Conservation (phyloP, 2,329 filamentous ascomycete genomes). For the Stagonosporopsis tanaceti region DNA sequence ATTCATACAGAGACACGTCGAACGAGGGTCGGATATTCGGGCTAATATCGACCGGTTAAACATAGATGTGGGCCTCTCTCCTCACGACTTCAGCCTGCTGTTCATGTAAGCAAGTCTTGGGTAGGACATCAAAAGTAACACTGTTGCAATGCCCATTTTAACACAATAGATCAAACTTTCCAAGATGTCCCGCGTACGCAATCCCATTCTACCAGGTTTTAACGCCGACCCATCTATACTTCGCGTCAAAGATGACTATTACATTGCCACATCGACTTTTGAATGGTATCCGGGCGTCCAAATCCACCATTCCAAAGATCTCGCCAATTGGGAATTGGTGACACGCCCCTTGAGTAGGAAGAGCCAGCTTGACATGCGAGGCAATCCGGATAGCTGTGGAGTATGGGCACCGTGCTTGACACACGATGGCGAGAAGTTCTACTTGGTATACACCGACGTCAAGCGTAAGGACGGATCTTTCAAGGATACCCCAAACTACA, state of each 20-base stretch:
- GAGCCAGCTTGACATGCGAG: constrained; percentile 62
- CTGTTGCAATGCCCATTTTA: neutral
- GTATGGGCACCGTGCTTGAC: constrained; percentile 72
- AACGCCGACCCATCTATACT: constrained; percentile 69
- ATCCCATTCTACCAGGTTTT: constrained; percentile 67
- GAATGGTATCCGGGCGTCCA: constrained; percentile 69
- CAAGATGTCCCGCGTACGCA: constrained; percentile 45
- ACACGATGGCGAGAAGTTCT: constrained; percentile 68
- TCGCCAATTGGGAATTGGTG: constrained; percentile 63
- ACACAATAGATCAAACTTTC: neutral
- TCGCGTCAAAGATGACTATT: constrained; percentile 61
- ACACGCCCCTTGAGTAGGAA: constrained; percentile 61
- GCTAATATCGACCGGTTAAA: constrained; percentile 19
- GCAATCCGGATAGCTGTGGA: constrained; percentile 61
- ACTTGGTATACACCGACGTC: constrained; percentile 71
- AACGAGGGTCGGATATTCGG: constrained; percentile 4
- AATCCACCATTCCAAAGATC: constrained; percentile 65
- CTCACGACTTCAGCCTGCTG: constrained; percentile 21
- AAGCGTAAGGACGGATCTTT: constrained; percentile 73
- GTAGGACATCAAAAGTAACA: constrained; percentile 4
- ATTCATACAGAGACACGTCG: too few species aligned
- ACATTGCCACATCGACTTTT: constrained; percentile 68
- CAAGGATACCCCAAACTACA: constrained; percentile 71
- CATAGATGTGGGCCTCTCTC: constrained; percentile 12
- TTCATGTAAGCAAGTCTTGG: constrained; percentile 8